phyloP scores from a whole-genome alignment of 225 moss, liverwort and hornwort species.

The Sphagnum tenellum region DNA sequence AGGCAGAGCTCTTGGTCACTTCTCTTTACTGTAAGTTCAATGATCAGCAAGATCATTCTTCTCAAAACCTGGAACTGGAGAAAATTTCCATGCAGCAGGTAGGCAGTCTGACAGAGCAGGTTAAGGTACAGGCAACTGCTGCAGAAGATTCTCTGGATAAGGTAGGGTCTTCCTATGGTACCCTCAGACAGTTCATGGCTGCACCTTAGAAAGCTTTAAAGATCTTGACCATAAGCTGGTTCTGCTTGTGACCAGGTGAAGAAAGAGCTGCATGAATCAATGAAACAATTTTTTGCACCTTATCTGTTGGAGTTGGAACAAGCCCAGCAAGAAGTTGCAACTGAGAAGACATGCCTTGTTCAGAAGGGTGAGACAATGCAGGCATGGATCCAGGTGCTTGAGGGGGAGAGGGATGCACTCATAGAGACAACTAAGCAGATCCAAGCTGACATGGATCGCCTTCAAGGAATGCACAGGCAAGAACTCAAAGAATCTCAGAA shows the following conservation, averaged over 20 bases:
- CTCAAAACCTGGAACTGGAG: constrained; percentile 10
- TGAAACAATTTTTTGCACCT: constrained; percentile 2
- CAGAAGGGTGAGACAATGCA: constrained; percentile 33
- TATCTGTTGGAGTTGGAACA: constrained; percentile 13
- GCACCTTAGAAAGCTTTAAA: too few species aligned
- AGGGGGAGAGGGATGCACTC: constrained; percentile 50
- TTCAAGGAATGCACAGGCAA: constrained; percentile 42
- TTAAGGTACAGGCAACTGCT: too few species aligned
- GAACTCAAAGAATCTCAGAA: constrained; percentile 40
- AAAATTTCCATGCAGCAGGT: constrained; percentile 74
- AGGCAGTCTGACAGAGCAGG: too few species aligned
- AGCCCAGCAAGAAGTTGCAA: constrained; percentile 17
- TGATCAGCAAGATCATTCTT: too few species aligned
- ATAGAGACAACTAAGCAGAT: constrained; percentile 50
- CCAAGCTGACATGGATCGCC: constrained; percentile 46
- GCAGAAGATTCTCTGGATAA: constrained; percentile 30
- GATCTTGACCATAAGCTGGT: too few species aligned
- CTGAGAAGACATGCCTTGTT: constrained; percentile 25
- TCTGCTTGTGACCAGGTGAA: constrained; percentile 46
- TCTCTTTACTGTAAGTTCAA: too few species aligned
- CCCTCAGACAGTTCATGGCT: too few species aligned
- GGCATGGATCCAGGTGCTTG: constrained; percentile 40
- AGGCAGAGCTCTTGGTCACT: too few species aligned
- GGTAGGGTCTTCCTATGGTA: constrained; percentile 22
- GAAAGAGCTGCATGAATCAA: constrained; percentile 45